phyloP scores from a whole-genome alignment of 495 filamentous ascomycete genomes.

The Xanthoparmelia taractica region DNA sequence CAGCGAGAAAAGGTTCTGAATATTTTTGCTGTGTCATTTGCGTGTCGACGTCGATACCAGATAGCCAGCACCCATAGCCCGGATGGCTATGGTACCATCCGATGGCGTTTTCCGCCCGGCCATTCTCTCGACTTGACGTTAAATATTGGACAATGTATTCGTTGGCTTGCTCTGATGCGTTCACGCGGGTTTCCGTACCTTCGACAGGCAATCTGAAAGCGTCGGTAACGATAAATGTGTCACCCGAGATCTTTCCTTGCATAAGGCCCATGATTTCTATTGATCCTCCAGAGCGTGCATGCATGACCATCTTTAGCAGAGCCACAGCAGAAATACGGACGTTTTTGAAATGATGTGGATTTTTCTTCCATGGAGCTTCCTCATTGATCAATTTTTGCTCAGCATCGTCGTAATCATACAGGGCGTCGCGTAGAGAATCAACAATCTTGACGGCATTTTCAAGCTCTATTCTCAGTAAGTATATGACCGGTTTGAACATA shows the following conservation, averaged over 20 bases:
- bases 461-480: conserved; percentile 54
- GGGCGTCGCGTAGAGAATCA: conserved; percentile 78
- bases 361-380: conserved; percentile 68
- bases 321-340: conserved; percentile 91
- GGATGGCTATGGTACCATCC: conserved; percentile 99
- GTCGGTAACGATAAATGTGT: conserved; percentile 88
- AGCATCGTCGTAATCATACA: conserved; percentile 69
- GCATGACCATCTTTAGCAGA: conserved; percentile 98
- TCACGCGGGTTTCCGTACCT: conserved; percentile 95
- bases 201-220: conserved; percentile 92
- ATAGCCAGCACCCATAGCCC: conserved; percentile 97
- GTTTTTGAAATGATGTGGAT: conserved; percentile 84
- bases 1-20: conserved; percentile 85
- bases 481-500: conserved; percentile 12
- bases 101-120: conserved; percentile 81
- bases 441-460: conserved; percentile 79
- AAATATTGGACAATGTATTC: conserved; percentile 93
- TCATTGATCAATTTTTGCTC: conserved; percentile 52
- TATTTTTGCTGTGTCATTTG: conserved; percentile 75
- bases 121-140: conserved; percentile 60
- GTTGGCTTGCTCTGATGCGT: conserved; percentile 88
- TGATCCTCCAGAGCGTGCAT: conserved; percentile 83
- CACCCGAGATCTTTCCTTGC: conserved; percentile 83
- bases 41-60: conserved; percentile 88
- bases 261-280: conserved; percentile 98